Conservation (phyloP, 345 rosid genomes). For the Litchi chinensis region DNA sequence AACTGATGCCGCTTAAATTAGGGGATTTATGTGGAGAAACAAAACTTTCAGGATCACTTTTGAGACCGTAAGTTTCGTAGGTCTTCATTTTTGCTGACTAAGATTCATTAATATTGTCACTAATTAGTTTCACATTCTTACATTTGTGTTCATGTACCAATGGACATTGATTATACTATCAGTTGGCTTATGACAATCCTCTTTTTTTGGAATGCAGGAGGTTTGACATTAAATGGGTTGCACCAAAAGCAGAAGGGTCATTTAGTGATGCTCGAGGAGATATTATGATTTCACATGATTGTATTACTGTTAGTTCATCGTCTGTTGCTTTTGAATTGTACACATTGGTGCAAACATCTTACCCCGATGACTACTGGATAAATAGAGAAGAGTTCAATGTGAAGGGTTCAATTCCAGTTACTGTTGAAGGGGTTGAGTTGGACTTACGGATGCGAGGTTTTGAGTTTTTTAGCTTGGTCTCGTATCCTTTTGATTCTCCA, state of each 20-base stretch:
- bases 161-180: conserved; percentile 16
- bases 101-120: neutral
- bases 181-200: conserved; percentile 17
- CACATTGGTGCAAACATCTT: conserved; percentile 76
- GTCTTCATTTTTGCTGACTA: conserved; percentile 19
- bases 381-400: conserved; percentile 42
- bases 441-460: conserved; percentile 95
- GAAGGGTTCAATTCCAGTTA: conserved; percentile 56
- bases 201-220: conserved; percentile 57
- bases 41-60: conserved; percentile 89
- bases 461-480: conserved; percentile 87
- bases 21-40: conserved; percentile 96
- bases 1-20: conserved; percentile 63
- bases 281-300: conserved; percentile 87
- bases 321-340: conserved; percentile 85
- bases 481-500: conserved; percentile 94
- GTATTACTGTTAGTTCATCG: conserved; percentile 75
- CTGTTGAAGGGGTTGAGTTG: conserved; percentile 87
- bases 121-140: conserved; percentile 11
- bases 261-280: conserved; percentile 97
- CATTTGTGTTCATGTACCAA: conserved; percentile 19
- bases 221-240: conserved; percentile 94
- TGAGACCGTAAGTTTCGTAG: conserved; percentile 74
- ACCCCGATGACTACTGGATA: conserved; percentile 59
- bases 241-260: conserved; percentile 98